These are phyloP conservation scores for Talaromyces sp. DNA, from an alignment of 2,329 filamentous ascomycete genomes.

Conservation along the genomic window DNA sequence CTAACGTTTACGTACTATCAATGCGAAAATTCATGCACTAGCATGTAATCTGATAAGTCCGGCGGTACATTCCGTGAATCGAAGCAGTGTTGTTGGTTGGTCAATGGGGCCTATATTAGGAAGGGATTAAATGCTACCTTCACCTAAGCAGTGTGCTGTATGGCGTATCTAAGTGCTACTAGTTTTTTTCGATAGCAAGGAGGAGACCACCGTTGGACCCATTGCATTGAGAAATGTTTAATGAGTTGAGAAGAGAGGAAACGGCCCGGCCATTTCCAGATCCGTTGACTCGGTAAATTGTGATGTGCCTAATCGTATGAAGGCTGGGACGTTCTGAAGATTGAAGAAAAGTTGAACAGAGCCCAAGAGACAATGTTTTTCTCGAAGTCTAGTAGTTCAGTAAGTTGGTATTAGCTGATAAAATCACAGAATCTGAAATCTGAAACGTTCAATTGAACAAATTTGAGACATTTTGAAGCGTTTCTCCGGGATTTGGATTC, in stretches of 20 bases:
- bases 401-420: neutral
- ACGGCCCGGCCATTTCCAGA: conserved; percentile 1
- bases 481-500: neutral
- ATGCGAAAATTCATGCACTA: neutral
- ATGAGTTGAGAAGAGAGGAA: neutral
- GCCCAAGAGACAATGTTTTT: neutral
- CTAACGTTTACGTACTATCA: too few relatives aligned
- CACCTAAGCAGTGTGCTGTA: neutral
- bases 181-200: neutral
- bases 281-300: conserved; percentile 8
- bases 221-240: neutral
- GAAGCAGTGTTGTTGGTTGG: neutral
- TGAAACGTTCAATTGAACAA: conserved; percentile 13
- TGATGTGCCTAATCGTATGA: neutral
- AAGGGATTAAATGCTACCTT: neutral
- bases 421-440: neutral
- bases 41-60: neutral
- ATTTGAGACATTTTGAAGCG: conserved; percentile 15
- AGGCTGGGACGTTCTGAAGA: neutral
- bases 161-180: neutral
- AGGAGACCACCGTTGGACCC: neutral
- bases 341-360: neutral
- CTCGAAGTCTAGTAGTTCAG: neutral
- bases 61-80: neutral
- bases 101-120: neutral